Conservation (phyloP, 2,329 filamentous ascomycete species). For the Ceratocystiopsis sp. region DNA sequence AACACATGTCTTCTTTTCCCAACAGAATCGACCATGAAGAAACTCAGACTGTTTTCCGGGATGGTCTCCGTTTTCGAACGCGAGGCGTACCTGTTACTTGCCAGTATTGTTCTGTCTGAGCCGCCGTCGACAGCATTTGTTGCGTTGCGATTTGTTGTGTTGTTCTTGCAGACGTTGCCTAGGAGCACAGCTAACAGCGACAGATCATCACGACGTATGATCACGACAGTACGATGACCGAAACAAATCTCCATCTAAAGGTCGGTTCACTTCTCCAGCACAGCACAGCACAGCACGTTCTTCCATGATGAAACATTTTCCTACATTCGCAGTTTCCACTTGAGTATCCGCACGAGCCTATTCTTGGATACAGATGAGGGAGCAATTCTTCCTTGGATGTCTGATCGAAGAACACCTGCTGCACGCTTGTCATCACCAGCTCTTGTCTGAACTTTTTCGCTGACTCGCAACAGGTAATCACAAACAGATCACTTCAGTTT, state of each 20-base stretch:
- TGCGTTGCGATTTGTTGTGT: no score
- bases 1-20: slow-evolving; percentile 68
- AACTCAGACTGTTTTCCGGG: slow-evolving; percentile 48
- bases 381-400: slow-evolving; percentile 58
- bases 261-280: background rate
- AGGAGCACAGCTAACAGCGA: background rate
- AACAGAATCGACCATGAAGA: slow-evolving; percentile 81
- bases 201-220: no score
- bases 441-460: background rate
- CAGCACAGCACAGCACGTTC: slow-evolving; percentile 6
- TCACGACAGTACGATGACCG: no score
- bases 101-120: slow-evolving; percentile 46
- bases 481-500: no score
- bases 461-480: background rate
- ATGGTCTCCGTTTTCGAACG: slow-evolving; percentile 23
- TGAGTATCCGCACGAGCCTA: slow-evolving; percentile 46
- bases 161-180: no score
- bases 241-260: background rate
- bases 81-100: slow-evolving; percentile 62
- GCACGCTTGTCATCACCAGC: background rate
- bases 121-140: background rate
- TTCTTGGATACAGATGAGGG: slow-evolving; percentile 50
- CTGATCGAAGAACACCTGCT: slow-evolving; percentile 14
- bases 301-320: slow-evolving; percentile 55
- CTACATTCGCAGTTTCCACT: slow-evolving; percentile 83